These are phyloP conservation scores for Penicillium pancosmium DNA, from an alignment of 495 filamentous ascomycete species.

Conservation along the genomic window DNA sequence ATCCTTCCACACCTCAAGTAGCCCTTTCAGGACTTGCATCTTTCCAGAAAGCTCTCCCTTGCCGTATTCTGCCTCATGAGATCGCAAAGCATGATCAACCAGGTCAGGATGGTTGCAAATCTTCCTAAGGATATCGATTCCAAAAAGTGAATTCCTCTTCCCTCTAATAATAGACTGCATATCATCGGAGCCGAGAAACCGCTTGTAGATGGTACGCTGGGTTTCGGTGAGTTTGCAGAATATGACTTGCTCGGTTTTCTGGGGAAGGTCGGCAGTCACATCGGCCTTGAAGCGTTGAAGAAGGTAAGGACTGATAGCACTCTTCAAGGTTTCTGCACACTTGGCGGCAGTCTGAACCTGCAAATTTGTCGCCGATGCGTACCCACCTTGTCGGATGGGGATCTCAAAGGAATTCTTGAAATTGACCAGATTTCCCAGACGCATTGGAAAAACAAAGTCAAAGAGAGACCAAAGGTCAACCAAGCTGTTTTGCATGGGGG, in stretches of 20 bases:
- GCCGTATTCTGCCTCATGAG: slow-evolving; percentile 69
- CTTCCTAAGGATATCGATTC: slow-evolving; percentile 90
- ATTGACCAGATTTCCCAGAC: slow-evolving; percentile 83
- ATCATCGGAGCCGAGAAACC: slow-evolving; percentile 80
- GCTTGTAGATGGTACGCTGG: slow-evolving; percentile 75
- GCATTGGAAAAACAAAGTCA: slow-evolving; percentile 96
- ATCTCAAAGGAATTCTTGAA: slow-evolving; percentile 91
- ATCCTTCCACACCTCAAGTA: slow-evolving; percentile 83
- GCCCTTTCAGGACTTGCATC: slow-evolving; percentile 85
- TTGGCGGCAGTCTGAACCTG: slow-evolving; percentile 89
- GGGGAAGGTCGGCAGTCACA: slow-evolving; percentile 87
- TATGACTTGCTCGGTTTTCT: slow-evolving; percentile 92
- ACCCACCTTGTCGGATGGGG: slow-evolving; percentile 87
- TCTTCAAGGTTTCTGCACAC: slow-evolving; percentile 87
- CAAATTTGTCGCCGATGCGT: slow-evolving; percentile 89
- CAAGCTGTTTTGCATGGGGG: slow-evolving; percentile 96
- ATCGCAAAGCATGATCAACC: slow-evolving; percentile 62
- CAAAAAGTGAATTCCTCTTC: slow-evolving; percentile 77
- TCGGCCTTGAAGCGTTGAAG: slow-evolving; percentile 94
- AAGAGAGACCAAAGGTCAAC: slow-evolving; percentile 97
- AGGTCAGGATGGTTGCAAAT: slow-evolving; percentile 98
- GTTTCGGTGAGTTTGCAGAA: slow-evolving; percentile 86
- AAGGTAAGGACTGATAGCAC: slow-evolving; percentile 87
- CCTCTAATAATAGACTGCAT: slow-evolving; percentile 76
- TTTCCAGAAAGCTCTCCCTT: slow-evolving; percentile 78